Evolutionary conservation across 2,329 filamentous ascomycete species (phyloP), one percentile per base, ranked within the genome.

Genomic region (Aspergillus brasiliensis): DNA sequence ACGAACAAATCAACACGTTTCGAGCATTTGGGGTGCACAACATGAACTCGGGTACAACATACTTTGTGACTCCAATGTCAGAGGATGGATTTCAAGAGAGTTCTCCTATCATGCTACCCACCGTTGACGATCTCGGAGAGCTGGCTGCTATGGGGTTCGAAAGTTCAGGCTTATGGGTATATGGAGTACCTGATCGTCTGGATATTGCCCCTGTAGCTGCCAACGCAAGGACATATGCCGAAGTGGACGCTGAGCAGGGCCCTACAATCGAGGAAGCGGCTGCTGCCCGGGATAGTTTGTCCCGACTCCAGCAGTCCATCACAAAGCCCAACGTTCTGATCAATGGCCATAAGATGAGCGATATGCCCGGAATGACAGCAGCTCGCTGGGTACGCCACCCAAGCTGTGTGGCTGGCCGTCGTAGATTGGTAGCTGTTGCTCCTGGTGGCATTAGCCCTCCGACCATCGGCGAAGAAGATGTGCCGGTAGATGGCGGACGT

Each of bases 401-500:
- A 58, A 79, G 80, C 10, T 75, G 75, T 44, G 80, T 82, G 19
- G 59, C 85, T 87, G 68, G 81, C 83, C 47, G 59, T 61, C 74
- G 77, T 63, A 73, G 80, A 59, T 78, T 95, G 23, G 81, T 92
- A n/a, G 83, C 90, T 31, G 88, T 89, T 42, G 90, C 91, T 5
- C 86, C 88, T 23, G 91, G 90, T 31, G 86, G 91, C 17, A 81
- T 86, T 25, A 82, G 83, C 0, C 79, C 83, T 0, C 82, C 85
- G 77, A 85, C 44, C 1, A 82, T 86, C 3, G 88, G 91, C 58
- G 88, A 91, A 64, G 90, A 92, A 65, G 87, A 86, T 49, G 85
- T 90, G 68, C 91, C 91, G 64, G 84, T 91, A n/a, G 91, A 94
- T 68, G 90, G 91, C 6, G 91, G 91, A 13, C 84, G 91, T 62